Base-by-base conservation (phyloP, 2,329 filamentous ascomycete species). In the Colletotrichum siamense region DNA sequence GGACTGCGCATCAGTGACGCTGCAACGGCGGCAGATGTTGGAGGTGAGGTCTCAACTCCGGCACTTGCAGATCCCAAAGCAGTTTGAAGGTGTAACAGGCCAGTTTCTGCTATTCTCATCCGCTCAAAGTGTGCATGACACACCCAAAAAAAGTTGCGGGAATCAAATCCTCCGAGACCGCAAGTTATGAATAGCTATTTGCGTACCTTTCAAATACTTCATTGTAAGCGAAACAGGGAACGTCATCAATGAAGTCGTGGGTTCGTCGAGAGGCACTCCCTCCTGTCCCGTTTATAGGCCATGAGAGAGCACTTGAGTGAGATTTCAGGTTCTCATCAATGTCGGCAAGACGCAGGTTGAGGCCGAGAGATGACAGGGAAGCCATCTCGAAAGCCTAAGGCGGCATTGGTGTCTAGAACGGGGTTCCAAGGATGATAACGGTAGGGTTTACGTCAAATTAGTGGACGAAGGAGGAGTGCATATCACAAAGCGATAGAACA, bases 161-260 rank as follows among this genome's bases (percentile, higher is more conserved):
- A 36, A n/a, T 49, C 44, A 18, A 22, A 8, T 5, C 55, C 55
- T 59, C 55, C 16, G 22, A 44, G 34, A 22, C 3, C 5, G 28
- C n/a, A n/a, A 22, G 32, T 28, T n/a, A 28, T 65, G 26, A 61
- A 24, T 7, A 52, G 44, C 8, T 26, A 32, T 64, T 12, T n/a
- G 52, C 75, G 61, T 78, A 82, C 82, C 79, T 81, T 71, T 80
- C 79, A 16, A 79, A 81, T 1, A 79, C 66, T 61, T 76, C 71
- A 8, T 67, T 65, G 10, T 69, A 76, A 30, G 74, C 64, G n/a
- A 76, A 76, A 7, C 61, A 74, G 10, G 71, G 71, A 2, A 61
- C 74, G 26, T 76, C 74, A 36, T 74, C 64, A 26, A 75, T 32
- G 30, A 75, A 67, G 55, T 49, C 52, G 30, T 55, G 30, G 55